These are phyloP conservation scores for Limnomonas spitsbergensis DNA, from an alignment of 139 green algal species.

Conservation along the genomic window DNA sequence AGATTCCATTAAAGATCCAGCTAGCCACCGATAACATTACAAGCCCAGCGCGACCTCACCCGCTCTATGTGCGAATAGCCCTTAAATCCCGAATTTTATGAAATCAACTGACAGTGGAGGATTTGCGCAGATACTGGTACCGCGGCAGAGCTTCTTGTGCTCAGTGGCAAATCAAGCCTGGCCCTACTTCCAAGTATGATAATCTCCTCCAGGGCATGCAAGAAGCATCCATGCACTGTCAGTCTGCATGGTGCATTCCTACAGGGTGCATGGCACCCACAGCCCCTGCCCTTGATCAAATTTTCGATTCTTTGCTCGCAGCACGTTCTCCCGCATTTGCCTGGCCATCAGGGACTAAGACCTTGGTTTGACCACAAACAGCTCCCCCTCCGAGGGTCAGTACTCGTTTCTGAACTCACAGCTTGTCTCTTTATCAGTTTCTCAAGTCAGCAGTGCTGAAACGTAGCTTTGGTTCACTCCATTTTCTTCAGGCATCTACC, in stretches of 20 bases:
- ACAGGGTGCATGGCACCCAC: too few relatives aligned
- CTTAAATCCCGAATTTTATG: not conserved
- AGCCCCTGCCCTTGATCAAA: not conserved
- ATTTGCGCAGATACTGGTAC: not conserved
- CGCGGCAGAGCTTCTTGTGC: slow-evolving; percentile 4
- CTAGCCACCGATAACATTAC: not conserved
- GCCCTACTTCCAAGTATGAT: slow-evolving; percentile 17
- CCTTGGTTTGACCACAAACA: slow-evolving; percentile 14
- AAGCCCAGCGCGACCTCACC: not conserved
- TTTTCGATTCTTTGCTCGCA: not conserved
- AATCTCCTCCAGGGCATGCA: not conserved
- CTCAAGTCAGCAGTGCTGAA: not conserved
- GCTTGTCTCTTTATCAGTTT: not conserved
- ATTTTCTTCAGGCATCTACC: slow-evolving; percentile 7
- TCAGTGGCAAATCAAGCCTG: not conserved
- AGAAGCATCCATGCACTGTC: not conserved
- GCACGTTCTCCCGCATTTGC: slow-evolving; percentile 1
- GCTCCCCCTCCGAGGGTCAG: slow-evolving; percentile 7
- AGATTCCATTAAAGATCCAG: not conserved
- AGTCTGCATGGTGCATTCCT: too few relatives aligned
- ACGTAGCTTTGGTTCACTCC: not conserved
- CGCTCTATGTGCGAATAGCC: not conserved
- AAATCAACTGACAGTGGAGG: not conserved
- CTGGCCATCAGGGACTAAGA: not conserved
- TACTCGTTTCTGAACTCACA: not conserved